Conservation (phyloP, 169 alveolate genomes). For the Babesia divergens region DNA sequence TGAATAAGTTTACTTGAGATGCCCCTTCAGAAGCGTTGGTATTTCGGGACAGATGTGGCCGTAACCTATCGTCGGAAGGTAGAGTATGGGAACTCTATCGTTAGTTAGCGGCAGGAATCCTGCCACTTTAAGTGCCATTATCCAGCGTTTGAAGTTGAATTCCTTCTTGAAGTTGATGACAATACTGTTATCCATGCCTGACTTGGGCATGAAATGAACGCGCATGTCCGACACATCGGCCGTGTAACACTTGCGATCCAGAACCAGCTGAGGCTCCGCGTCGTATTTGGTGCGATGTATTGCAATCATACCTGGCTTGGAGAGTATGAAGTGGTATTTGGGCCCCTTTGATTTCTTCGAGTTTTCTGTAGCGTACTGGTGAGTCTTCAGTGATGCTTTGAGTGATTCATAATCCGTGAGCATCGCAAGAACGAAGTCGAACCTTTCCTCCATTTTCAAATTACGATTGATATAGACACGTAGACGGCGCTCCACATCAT, state of each 20-base stretch:
- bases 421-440: conserved; percentile 68
- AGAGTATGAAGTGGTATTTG: conserved; percentile 63
- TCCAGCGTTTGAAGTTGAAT: conserved; percentile 66
- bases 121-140: conserved; percentile 71
- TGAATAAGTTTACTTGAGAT: background rate
- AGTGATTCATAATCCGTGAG: conserved; percentile 58
- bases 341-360: conserved; percentile 36
- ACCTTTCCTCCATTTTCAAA: conserved; percentile 68
- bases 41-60: conserved; percentile 76
- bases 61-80: conserved; percentile 68
- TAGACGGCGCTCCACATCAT: conserved; percentile 61
- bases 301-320: conserved; percentile 63
- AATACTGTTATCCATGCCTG: conserved; percentile 20
- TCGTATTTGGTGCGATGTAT: conserved; percentile 67
- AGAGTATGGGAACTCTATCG: conserved; percentile 36
- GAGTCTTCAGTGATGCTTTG: background rate
- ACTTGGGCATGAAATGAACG: conserved; percentile 50
- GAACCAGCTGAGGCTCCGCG: conserved; percentile 53
- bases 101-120: conserved; percentile 55
- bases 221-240: conserved; percentile 44
- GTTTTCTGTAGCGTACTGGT: conserved; percentile 17
- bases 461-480: conserved; percentile 67
- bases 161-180: conserved; percentile 41
- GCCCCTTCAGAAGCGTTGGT: conserved; percentile 45
- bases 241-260: conserved; percentile 59